Percentiles rank a stretch among this genome's conserved stretches.
Conservation (phyloP, 2,329 filamentous ascomycete genomes). For the Pseudogymnoascus sp. region DNA sequence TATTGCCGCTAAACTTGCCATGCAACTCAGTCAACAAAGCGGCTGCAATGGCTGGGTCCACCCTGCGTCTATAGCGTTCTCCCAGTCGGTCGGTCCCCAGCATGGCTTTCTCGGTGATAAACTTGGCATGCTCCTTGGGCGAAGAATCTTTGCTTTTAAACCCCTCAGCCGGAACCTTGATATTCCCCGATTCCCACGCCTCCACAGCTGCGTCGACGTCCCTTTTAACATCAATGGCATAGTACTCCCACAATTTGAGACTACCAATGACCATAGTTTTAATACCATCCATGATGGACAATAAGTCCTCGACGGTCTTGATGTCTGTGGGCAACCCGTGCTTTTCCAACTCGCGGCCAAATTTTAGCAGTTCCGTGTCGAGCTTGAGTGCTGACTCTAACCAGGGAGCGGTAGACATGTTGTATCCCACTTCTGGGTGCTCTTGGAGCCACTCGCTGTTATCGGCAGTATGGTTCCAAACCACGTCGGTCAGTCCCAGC, state of each 20-base stretch:
- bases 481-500: conserved; percentile 87
- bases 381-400: conserved; percentile 65
- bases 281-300: conserved; percentile 74
- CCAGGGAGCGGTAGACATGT: conserved; percentile 79
- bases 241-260: conserved; percentile 88
- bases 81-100: conserved; percentile 66
- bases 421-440: conserved; percentile 94
- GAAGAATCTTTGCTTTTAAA: conserved; percentile 45
- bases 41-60: conserved; percentile 63
- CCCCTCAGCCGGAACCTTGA: conserved; percentile 44
- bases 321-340: conserved; percentile 71
- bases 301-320: conserved; percentile 61
- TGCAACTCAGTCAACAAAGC: conserved; percentile 58
- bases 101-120: conserved; percentile 57
- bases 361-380: conserved; percentile 63
- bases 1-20: conserved; percentile 56
- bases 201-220: conserved; percentile 61
- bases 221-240: conserved; percentile 69
- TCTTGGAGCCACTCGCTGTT: conserved; percentile 92
- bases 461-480: conserved; percentile 95
- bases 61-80: conserved; percentile 64
- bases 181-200: conserved; percentile 59
- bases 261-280: conserved; percentile 71
- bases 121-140: conserved; percentile 48
- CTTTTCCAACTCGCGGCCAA: conserved; percentile 51